Evolutionary conservation across 306 rosid species (phyloP), one percentile per base, ranked within the genome.

Genomic region (Argentina anserina): DNA sequence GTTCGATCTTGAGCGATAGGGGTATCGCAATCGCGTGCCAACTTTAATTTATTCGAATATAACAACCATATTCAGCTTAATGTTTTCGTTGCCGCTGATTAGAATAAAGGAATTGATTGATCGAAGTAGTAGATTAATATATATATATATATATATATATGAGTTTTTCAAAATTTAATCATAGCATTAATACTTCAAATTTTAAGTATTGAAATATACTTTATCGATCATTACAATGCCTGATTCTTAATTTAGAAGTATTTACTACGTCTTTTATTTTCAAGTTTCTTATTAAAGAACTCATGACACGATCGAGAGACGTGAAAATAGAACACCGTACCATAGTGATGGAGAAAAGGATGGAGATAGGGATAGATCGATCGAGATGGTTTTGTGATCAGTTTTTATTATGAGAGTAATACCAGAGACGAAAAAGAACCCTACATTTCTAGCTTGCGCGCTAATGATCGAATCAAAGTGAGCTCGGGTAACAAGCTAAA

Each of bases 351-450:
- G 21, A 46, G 52, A 46, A 46, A 17, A 4, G 20, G 7, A 46
- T 17, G 53, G 23, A 47, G 21, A 49, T 6, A 20, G 49, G 55
- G 10, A 13, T 20, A 45, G 33, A 23, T 29, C n/a, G 33, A 23
- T 29, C n/a, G 13, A 36, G 31, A n/a, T 45, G 47, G 29, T 65
- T n/a, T n/a, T 42, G 36, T 58, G 15, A 9, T 34, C 37, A 28
- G 13, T 14, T 75, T 56, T 25, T 28, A 9, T 15, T 15, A 47
- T 33, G n/a, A 47, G 11, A 20, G 25, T 49, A 7, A 8, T 34
- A 20, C 26, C 69, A 37, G 67, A 66, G 29, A 23, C 9, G 74
- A n/a, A 28, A 42, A 43, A 43, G 7, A 49, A 75, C 67, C n/a
- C n/a, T n/a, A n/a, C n/a, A n/a, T n/a, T n/a, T n/a, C n/a, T n/a